Evolutionary conservation across 768 basidiomycete genomes (phyloP), one percentile per base, ranked within the genome.

Genomic region (Roridomyces roridus): DNA sequence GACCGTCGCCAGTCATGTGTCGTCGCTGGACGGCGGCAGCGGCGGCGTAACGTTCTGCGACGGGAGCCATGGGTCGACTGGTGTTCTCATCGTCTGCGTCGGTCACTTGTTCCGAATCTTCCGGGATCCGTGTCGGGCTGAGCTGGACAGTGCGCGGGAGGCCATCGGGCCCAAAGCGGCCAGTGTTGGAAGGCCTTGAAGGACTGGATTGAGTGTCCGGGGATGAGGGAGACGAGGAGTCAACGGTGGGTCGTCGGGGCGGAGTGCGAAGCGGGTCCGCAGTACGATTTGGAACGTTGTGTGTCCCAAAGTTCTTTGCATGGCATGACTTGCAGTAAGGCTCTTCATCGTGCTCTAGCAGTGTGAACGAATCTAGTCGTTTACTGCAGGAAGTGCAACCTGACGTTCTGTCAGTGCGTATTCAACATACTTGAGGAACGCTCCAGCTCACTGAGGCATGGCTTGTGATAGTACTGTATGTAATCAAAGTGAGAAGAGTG

Each of bases 321-420:
- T 96, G 92, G 65, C 94, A 96, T 43, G 79, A 76, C 79, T 94
- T 94, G 75, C 83, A 85, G 65, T 82, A 85, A 7, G 83, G 83
- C 81, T 91, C 77, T 67, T 88, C 81, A 65, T 95, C 85, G 68
- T 96, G 94, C 70, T 96, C 94, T 7, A 94, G 76, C 21, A 96
- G 77, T 18, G 83, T 83, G 51, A 83, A 74, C 0, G 92, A 91
- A 67, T 94, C 92, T 14, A 96, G 78, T 31, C 91, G 78, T 70
- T 91, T 92, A 66, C 80, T 84, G 69, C 94, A 96, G 12, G 74
- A 77, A 50, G 78, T 86, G 68, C 94, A 96, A 17, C 87, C 80
- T 24, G 28, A 65, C 14, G 3, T 8, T 21, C 20, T 0, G 15
- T 11, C 44, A 45, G 44, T 56, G n/a, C 41, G 12, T 15, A 40